Evolutionary conservation across 495 filamentous ascomycete genomes (phyloP), one percentile per base, ranked within the genome.

Genomic region (Melanomma pulvis-pyrius): DNA sequence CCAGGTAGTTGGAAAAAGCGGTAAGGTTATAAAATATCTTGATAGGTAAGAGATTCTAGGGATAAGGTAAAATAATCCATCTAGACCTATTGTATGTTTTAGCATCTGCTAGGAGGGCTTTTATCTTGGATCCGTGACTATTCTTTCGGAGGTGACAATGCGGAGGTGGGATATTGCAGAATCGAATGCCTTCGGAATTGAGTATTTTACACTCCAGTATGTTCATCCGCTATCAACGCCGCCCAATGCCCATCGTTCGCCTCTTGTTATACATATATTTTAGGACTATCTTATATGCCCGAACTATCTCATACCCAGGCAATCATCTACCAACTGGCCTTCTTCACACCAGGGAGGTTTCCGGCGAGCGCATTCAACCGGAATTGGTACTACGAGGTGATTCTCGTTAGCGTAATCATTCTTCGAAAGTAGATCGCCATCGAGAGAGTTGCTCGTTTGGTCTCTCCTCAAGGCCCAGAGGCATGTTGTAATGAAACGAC

Each of bases 271-370:
- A 59, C 53, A 63, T 46, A n/a, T 36, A 22, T 56, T 39, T 41
- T 29, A 17, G 7, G 21, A n/a, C 9, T 6, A 24, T 8, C 30
- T 8, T 47, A 13, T 30, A 41, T n/a, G 13, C n/a, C 15, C 19
- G 13, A 12, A 19, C 25, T 29, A 36, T 50, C 29, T 24, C 48
- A 4, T 1, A 8, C 17, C 17, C 29, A 28, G 0, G 22, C 30
- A 34, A 75, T 32, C 7, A 4, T 32, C 49, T 87, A 98, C 94
- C 94, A 98, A 75, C 89, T 92, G 9, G 96, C 94, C 82, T 97
- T 98, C 82, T 87, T 90, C 47, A 98, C 94, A 57, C 94, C 94
- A 0, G 94, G 94, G 36, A 98, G 75, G 60, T 92, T 86, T 59
- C 96, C 94, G n/a, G 82, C 87, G 50, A 96, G 76, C 1, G 96